These are phyloP conservation scores for Penicillium hesseltinei DNA, from an alignment of 2,329 filamentous ascomycete genomes.

Conservation along the genomic window DNA sequence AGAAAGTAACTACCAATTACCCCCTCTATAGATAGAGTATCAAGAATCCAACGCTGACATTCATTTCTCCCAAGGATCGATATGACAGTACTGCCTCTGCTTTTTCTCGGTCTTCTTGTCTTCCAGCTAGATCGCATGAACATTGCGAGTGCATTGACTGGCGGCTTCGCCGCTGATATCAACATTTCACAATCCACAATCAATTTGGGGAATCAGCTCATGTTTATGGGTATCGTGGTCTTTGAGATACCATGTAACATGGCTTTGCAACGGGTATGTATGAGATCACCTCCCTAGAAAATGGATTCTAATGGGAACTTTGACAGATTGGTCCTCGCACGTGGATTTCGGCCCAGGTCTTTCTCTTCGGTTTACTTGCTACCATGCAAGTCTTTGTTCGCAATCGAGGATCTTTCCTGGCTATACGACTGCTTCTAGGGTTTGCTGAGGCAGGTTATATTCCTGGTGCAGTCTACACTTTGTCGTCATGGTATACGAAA, in stretches of 20 bases:
- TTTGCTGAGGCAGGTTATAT: not conserved
- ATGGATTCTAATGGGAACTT: not conserved
- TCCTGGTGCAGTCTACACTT: not conserved
- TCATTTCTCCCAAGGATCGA: not conserved
- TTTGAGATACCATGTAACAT: conserved; percentile 1
- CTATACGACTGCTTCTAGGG: not conserved
- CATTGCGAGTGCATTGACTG: not conserved
- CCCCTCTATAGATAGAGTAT: not conserved
- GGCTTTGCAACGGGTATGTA: not conserved
- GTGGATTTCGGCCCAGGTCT: not conserved
- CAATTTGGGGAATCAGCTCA: conserved; percentile 1
- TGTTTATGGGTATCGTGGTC: not conserved
- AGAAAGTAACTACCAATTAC: not conserved
- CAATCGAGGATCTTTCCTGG: not conserved
- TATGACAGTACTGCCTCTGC: not conserved
- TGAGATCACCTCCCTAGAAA: fast-evolving
- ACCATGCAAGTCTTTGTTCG: not conserved
- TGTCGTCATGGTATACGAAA: conserved; percentile 1
- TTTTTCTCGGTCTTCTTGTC: conserved; percentile 1
- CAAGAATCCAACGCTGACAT: not conserved
- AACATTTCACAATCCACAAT: not conserved
- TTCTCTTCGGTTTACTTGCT: not conserved
- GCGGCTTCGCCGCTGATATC: not conserved
- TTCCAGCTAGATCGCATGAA: conserved; percentile 1
- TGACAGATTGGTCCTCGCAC: not conserved